Evolutionary conservation across 2,329 filamentous ascomycete genomes (phyloP), one percentile per base, ranked within the genome.

Genomic region (Apiospora saccharicola): DNA sequence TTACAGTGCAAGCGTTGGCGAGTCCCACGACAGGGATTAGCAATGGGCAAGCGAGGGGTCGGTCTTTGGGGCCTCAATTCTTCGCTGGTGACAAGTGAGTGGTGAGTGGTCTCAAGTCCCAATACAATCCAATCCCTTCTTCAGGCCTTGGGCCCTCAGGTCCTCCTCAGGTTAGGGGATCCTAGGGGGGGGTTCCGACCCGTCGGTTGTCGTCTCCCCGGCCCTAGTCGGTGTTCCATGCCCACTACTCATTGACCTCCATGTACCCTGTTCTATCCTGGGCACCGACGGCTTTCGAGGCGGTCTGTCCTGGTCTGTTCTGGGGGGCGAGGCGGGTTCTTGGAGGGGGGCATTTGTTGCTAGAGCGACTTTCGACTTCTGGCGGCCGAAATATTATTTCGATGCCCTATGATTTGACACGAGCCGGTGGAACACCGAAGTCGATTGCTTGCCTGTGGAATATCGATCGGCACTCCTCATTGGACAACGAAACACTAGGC

Each of bases 221-320:
- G 10, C 57, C 57, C 57, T 64, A 64, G 57, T n/a, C 57, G 22
- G 30, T 64, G 7, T n/a, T n/a, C 30, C 10, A 24, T 57, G 8
- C 51, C 24, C 12, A 14, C 51, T 22, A 22, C 26, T 13, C 46
- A 49, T 22, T 14, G 51, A 13, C 49, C 49, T 53, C 24, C 49
- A 30, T 53, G 24, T 24, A 53, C 24, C 49, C 49, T 51, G n/a
- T n/a, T 49, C 22, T 49, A 13, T 26, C n/a, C 49, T 14, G 24
- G 51, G 51, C 51, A 57, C 30, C 34, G 53, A 30, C 53, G 37
- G 37, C 37, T 41, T 37, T 61, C 16, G 57, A 64, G 34, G 57
- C 57, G 57, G 57, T 64, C 57, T 64, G 57, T 64, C 19, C 53
- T 37, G 57, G 57, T 64, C 57, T 64, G 57, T 64, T 10, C 53